These are phyloP conservation scores for Camillea tinctor DNA, from an alignment of 2,329 filamentous ascomycete genomes.

Conservation along the genomic window DNA sequence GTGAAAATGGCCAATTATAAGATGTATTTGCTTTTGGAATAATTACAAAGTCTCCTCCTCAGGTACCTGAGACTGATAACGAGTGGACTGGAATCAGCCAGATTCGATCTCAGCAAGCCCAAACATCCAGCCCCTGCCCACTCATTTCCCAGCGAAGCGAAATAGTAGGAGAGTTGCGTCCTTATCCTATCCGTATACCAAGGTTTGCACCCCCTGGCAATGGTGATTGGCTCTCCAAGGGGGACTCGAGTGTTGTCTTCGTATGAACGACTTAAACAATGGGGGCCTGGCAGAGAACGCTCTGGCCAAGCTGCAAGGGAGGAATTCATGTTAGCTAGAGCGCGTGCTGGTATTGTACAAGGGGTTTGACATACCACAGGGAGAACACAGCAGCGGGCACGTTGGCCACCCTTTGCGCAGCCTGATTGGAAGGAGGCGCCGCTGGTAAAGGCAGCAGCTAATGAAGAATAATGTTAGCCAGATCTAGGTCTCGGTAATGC, in stretches of 20 bases:
- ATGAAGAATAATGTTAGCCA: not conserved
- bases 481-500: not conserved
- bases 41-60: not conserved
- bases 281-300: constrained; percentile 35
- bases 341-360: not conserved
- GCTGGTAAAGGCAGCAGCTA: constrained; percentile 34
- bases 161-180: not conserved
- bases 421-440: constrained; percentile 43
- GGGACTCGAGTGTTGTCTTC: not conserved
- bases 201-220: not conserved
- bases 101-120: not conserved
- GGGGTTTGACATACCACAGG: constrained; percentile 37
- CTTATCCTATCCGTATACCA: not conserved
- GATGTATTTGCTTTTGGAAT: not conserved
- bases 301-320: constrained; percentile 27
- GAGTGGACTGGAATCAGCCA: not conserved
- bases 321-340: constrained; percentile 3
- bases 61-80: not conserved
- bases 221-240: not conserved
- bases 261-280: constrained; percentile 12
- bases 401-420: constrained; percentile 44
- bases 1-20: not conserved
- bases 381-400: constrained; percentile 51
- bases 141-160: not conserved
- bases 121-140: not conserved